Evolutionary conservation across 352 stramenopile species (phyloP).

Genomic region (Albugo laibachii): DNA sequence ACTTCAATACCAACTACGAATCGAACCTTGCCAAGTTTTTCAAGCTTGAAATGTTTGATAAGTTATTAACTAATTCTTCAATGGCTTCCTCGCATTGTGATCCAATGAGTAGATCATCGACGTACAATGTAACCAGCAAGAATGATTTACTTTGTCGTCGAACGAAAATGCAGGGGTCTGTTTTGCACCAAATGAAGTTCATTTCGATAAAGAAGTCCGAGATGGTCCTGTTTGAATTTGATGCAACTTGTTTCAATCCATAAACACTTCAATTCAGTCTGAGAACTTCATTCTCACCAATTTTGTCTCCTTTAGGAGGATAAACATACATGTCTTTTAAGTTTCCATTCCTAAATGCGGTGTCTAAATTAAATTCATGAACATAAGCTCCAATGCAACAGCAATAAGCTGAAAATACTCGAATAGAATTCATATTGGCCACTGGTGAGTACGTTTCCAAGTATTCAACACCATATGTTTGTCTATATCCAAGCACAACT

Average conservation of each 20-base stretch:
- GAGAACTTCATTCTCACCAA: constrained; percentile 10
- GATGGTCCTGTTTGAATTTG: constrained; percentile 12
- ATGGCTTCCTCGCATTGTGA: too few species aligned
- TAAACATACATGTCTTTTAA: constrained; percentile 9
- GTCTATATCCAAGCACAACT: constrained; percentile 4
- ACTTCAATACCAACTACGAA: neutral
- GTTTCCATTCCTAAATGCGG: constrained; percentile 16
- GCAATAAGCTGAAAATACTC: constrained; percentile 1
- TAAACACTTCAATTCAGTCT: constrained; percentile 11
- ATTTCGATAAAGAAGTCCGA: constrained; percentile 1
- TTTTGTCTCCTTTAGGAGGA: constrained; percentile 2
- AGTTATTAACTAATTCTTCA: too few species aligned
- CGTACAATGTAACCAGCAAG: neutral
- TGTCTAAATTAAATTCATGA: constrained; percentile 11
- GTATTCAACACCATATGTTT: constrained; percentile 7
- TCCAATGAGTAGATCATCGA: too few species aligned
- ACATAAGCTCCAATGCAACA: neutral
- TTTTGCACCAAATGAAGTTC: constrained; percentile 1
- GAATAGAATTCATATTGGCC: constrained; percentile 3
- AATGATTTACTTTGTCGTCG: neutral
- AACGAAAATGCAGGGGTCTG: neutral
- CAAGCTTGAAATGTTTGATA: neutral
- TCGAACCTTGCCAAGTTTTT: neutral
- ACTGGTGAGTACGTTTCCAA: constrained; percentile 4
- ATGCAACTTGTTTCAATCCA: constrained; percentile 16